A percentile compares a stretch with the other conserved stretches of the same genome.
These are phyloP conservation scores for Populus ilicifolia DNA, from an alignment of 345 rosid species.

Conservation along the genomic window DNA sequence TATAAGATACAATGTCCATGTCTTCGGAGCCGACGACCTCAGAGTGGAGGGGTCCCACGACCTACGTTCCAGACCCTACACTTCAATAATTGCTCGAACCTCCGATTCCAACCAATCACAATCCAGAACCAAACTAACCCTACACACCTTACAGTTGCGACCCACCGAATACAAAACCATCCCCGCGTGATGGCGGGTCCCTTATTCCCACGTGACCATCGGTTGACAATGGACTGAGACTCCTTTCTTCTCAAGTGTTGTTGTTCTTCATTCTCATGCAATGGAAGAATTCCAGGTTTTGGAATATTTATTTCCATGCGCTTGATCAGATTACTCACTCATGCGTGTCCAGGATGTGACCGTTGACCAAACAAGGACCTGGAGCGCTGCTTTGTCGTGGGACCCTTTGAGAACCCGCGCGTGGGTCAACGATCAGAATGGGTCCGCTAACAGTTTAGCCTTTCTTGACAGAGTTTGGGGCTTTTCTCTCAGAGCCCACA, in stretches of 20 bases:
- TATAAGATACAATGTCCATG: background rate
- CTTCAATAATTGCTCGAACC: background rate
- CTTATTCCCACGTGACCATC: background rate
- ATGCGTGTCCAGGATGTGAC: conserved; percentile 46
- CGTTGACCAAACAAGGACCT: conserved; percentile 39
- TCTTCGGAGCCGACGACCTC: background rate
- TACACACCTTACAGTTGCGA: background rate
- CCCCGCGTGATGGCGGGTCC: background rate
- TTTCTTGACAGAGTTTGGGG: background rate
- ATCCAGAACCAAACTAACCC: background rate
- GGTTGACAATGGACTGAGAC: background rate
- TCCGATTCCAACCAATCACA: background rate
- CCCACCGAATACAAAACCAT: background rate
- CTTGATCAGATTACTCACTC: conserved; percentile 10
- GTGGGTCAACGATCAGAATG: background rate
- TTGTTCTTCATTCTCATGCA: background rate
- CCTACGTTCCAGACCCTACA: background rate
- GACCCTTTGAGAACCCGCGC: background rate
- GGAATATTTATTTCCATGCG: background rate
- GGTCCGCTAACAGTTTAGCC: background rate
- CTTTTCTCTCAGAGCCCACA: background rate
- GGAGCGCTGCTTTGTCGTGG: conserved; percentile 1
- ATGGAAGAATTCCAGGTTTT: background rate
- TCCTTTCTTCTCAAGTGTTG: too few species aligned
- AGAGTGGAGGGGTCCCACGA: background rate